Conservation (phyloP, 2,329 filamentous ascomycete species). For the Paraphaeosphaeria sporulosa region DNA sequence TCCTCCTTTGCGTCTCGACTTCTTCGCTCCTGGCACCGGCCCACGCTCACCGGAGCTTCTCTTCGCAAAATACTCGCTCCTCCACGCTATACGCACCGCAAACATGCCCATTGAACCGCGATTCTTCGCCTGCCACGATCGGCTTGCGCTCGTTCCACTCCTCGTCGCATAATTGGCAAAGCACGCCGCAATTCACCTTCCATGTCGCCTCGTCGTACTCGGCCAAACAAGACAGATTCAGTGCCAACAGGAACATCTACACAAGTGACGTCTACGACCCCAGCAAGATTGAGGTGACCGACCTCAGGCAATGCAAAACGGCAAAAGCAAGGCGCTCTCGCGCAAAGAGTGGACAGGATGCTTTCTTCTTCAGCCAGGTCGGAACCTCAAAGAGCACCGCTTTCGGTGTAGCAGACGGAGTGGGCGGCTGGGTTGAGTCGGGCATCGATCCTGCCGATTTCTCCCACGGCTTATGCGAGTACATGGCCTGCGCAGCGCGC, state of each 20-base stretch:
- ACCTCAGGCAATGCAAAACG: constrained; percentile 40
- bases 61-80: constrained; percentile 24
- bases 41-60: constrained; percentile 28
- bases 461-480: constrained; percentile 89
- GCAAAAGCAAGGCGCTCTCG: constrained; percentile 65
- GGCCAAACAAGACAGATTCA: constrained; percentile 48
- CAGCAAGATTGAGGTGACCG: constrained; percentile 31
- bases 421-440: constrained; percentile 93
- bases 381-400: constrained; percentile 76
- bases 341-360: constrained; percentile 88
- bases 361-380: constrained; percentile 88
- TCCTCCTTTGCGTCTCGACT: constrained; percentile 42
- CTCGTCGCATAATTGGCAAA: constrained; percentile 35
- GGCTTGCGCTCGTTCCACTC: constrained; percentile 42
- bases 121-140: constrained; percentile 37
- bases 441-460: constrained; percentile 95
- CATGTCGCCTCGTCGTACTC: constrained; percentile 52
- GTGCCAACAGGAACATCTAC: constrained; percentile 47
- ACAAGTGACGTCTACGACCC: constrained; percentile 42
- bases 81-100: constrained; percentile 28
- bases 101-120: constrained; percentile 41
- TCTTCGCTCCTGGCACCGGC: constrained; percentile 35
- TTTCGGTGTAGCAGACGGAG: constrained; percentile 91
- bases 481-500: constrained; percentile 83
- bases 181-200: constrained; percentile 45